Base-by-base conservation (phyloP, 176 grass and related monocot genomes). In the Pontederia crassipes region DNA sequence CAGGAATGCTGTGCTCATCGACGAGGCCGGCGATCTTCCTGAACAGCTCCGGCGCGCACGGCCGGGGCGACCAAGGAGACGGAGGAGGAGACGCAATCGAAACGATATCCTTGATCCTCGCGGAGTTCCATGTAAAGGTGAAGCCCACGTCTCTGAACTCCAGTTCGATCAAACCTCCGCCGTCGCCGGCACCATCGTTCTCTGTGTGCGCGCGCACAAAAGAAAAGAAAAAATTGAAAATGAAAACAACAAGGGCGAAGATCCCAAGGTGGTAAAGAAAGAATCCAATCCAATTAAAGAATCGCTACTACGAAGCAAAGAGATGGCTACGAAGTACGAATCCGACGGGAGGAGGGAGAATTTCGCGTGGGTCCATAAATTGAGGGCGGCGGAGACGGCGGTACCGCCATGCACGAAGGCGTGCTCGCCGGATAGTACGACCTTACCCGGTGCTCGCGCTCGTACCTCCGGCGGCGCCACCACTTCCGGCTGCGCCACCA, bases 391-490 rank as follows among this genome's bases (percentile, higher is more conserved):
- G 28, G 87, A 87, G 28, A 88, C 65, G 66, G 92, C 83, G 3
- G 80, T 16, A 4, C 81, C 79, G 48, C 92, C 92, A 17, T 96
- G 87, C 28, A 96, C 87, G 57, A 96, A 87, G 63, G 92, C 87
- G 76, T 97, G 92, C 79, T 97, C 92, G 32, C 92, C 92, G 57
- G 83, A 73, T 46, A 97, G 70, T 46, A 97, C 90, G 55, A 97
- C 82, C 76, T 91, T 96, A 0, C 92, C 92, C 3, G 87, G 86
- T 32, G 86, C 86, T 16, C 87, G 86, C 18, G 83, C 66, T 57
- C 78, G 78, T 28, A 85, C 81, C 55, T 90, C 78, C 81, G 35
- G 9, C 15, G 27, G 13, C 12, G 9, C 40, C 6, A 7, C 32
- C 32, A 40, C 32, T 24, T 24, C 20, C 20, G 20, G 20, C 20